Evolutionary conservation across 306 rosid species (phyloP), one percentile per base, ranked within the genome.

Genomic region (Pachyrhizus erosus): DNA sequence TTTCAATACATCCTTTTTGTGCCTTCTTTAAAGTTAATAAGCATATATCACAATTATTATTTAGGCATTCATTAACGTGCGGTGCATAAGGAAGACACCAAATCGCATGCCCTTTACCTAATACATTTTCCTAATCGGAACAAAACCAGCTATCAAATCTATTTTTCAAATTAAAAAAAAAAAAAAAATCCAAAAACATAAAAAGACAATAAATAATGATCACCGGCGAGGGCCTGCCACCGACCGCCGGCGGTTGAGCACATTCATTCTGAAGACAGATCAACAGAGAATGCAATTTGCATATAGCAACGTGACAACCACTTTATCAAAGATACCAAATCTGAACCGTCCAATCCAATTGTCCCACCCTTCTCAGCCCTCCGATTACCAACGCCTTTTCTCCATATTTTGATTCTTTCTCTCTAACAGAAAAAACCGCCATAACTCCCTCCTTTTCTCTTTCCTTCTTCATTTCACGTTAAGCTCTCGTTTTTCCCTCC

Each of bases 351-450:
- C 60, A 62, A 0, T 52, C 43, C 21, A 24, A 33, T 46, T 11
- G 3, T 43, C 37, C 46, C 24, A 26, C 48, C 60, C 46, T 40
- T 80, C 58, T 2, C 0, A 69, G 10, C 78, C 84, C 78, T 80
- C 79, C 73, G 45, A 86, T 78, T 10, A 14, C 8, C 48, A 31
- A 54, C 92, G 89, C 86, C 84, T 78, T 81, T 78, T 81, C 79
- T 64, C 37, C 31, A 3, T 3, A 26, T 42, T 88, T 51, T 80
- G 33, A 65, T 57, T 57, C 83, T 33, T 83, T 49, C 79, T 31
- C 17, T 24, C 17, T 54, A 91, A 87, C 94, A 46, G 90, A 90
- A 92, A 86, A 7, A 81, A 85, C 84, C 89, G 57, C 88, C 61
- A 17, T 24, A 68, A 60, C 75, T 39, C 52, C 66, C 13, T 52